Percentiles rank a stretch among this genome's conserved stretches.
These are phyloP conservation scores for Fusarium poae DNA, from an alignment of 2,329 filamentous ascomycete genomes.

Conservation along the genomic window DNA sequence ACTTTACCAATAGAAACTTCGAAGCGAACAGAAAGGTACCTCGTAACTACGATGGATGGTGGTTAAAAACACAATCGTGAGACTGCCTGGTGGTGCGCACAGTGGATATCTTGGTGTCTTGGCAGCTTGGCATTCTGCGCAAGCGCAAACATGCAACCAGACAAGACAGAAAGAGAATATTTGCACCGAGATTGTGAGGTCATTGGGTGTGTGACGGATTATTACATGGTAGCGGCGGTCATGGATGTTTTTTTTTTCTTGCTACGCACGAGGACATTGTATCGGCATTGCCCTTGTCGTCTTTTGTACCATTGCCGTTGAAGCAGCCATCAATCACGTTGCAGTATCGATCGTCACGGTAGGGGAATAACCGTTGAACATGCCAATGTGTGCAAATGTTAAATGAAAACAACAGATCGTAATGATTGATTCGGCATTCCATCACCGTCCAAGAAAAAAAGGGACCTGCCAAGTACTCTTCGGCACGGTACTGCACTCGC, in stretches of 20 bases:
- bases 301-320: slow-evolving; percentile 14
- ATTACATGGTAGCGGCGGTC: slow-evolving; percentile 29
- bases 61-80: slow-evolving; percentile 17
- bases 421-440: slow-evolving; percentile 25
- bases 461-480: slow-evolving; percentile 10
- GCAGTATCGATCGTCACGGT: slow-evolving; percentile 10
- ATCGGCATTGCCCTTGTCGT: slow-evolving; percentile 20
- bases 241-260: slow-evolving; percentile 11
- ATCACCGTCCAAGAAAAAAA: slow-evolving; percentile 17
- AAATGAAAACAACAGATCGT: too few species aligned
- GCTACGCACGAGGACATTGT: slow-evolving; percentile 2
- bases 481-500: slow-evolving; percentile 22
- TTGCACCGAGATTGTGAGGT: slow-evolving; percentile 41
- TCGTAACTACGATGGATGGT: slow-evolving; percentile 11
- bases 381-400: not conserved
- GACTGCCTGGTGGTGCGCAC: slow-evolving; percentile 43
- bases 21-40: slow-evolving; percentile 10
- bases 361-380: slow-evolving; percentile 19
- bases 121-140: slow-evolving; percentile 36
- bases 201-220: slow-evolving; percentile 40
- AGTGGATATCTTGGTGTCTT: slow-evolving; percentile 44
- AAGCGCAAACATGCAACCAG: slow-evolving; percentile 32
- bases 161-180: slow-evolving; percentile 26
- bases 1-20: slow-evolving; percentile 11
- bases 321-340: not conserved